Evolutionary conservation across 1,284 basidiomycete genomes (phyloP).

Genomic region (Xerocomus cyaneibrunnescens): DNA sequence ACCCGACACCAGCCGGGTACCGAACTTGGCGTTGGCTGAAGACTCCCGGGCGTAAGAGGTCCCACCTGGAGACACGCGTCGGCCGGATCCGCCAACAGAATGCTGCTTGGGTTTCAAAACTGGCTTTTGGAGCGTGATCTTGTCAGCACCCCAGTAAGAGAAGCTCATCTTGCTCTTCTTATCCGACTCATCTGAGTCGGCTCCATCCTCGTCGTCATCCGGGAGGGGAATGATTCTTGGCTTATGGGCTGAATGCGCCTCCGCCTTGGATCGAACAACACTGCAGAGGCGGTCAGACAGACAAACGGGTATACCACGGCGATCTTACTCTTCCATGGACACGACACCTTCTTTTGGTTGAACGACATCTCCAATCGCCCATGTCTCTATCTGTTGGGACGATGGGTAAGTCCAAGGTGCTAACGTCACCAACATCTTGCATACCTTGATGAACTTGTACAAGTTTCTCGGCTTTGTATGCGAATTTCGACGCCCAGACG

Average conservation of each 20-base stretch:
- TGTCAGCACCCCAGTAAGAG: conserved; percentile 88
- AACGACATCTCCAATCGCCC: conserved; percentile 76
- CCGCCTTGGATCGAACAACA: conserved; percentile 65
- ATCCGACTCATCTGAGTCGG: conserved; percentile 79
- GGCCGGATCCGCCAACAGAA: conserved; percentile 37
- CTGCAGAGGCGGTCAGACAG: conserved; percentile 38
- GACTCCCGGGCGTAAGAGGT: conserved; percentile 71
- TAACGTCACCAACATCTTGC: conserved; percentile 10
- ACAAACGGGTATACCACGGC: conserved; percentile 13
- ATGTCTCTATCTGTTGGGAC: conserved; percentile 74
- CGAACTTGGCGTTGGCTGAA: conserved; percentile 83
- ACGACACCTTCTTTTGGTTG: conserved; percentile 73
- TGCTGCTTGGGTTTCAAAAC: conserved; percentile 51
- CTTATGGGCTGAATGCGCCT: conserved; percentile 54
- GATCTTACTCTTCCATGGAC: conserved; percentile 80
- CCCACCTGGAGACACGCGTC: conserved; percentile 48
- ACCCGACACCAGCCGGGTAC: conserved; percentile 63
- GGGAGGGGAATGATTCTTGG: conserved; percentile 72
- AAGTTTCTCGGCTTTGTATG: conserved; percentile 83
- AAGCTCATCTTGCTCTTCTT: conserved; percentile 90
- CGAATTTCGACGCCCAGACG: conserved; percentile 67
- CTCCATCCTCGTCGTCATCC: conserved; percentile 58
- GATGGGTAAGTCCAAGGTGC: conserved; percentile 1
- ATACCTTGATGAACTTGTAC: conserved; percentile 84
- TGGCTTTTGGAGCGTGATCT: conserved; percentile 80